These are phyloP conservation scores for Rhytidiadelphus loreus DNA, from an alignment of 225 moss, liverwort and hornwort species.

Conservation along the genomic window DNA sequence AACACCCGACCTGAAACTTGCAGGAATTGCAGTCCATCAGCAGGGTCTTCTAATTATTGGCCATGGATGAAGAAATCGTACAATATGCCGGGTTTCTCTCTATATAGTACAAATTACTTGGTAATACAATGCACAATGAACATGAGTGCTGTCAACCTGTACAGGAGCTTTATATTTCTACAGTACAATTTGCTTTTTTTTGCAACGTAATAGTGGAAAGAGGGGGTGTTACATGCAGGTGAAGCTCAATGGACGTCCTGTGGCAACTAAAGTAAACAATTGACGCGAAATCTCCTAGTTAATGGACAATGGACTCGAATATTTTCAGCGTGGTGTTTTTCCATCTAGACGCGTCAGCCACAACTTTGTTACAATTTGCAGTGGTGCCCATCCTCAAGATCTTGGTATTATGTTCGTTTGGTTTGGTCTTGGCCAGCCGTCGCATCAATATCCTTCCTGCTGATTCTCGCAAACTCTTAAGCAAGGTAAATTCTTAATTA, in stretches of 20 bases:
- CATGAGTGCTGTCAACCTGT: not conserved
- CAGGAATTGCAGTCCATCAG: not conserved
- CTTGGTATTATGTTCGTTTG: constrained; percentile 29
- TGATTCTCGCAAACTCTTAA: constrained; percentile 27
- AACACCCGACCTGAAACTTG: not conserved
- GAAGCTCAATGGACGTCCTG: not conserved
- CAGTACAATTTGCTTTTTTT: not conserved
- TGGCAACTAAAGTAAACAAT: not conserved
- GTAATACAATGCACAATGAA: not conserved
- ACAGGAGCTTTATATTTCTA: not conserved
- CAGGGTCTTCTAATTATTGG: not conserved
- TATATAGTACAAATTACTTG: not conserved
- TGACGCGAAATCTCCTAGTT: not conserved
- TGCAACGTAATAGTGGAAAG: not conserved
- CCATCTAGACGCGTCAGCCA: not conserved
- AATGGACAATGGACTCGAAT: not conserved
- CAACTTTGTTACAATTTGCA: constrained; percentile 29
- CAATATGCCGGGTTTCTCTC: no score
- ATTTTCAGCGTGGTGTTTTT: not conserved
- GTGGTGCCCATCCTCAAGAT: constrained; percentile 37
- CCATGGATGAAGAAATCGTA: not conserved
- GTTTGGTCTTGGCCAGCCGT: constrained; percentile 21
- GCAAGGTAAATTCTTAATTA: constrained; percentile 2
- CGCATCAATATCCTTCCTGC: constrained; percentile 24
- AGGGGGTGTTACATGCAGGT: not conserved